Evolutionary conservation across 257 asterid species (phyloP).

Genomic region (Linderniella brevidens): DNA sequence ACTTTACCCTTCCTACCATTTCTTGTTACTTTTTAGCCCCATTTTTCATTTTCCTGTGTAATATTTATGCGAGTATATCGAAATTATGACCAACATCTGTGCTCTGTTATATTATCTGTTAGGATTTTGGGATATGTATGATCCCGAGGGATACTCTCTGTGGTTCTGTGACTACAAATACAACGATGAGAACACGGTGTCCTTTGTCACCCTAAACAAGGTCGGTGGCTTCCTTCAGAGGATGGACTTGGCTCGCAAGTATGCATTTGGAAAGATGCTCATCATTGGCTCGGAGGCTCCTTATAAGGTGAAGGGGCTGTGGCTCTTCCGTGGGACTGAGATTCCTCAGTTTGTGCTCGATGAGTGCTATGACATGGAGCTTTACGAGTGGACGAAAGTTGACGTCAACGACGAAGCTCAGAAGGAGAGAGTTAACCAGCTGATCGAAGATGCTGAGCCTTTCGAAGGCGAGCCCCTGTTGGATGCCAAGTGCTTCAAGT

Average conservation of each 20-base stretch:
- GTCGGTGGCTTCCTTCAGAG: slow-evolving; percentile 88
- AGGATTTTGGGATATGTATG: slow-evolving; percentile 99
- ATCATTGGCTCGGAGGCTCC: slow-evolving; percentile 67
- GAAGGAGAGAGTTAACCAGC: slow-evolving; percentile 41
- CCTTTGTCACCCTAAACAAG: slow-evolving; percentile 84
- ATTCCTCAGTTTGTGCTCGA: slow-evolving; percentile 68
- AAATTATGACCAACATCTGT: background rate
- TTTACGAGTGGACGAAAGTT: slow-evolving; percentile 67
- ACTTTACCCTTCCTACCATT: background rate
- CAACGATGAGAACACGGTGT: slow-evolving; percentile 76
- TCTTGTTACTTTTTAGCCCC: too few relatives aligned
- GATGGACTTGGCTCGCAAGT: slow-evolving; percentile 87
- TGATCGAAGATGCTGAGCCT: slow-evolving; percentile 62
- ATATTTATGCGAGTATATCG: too few relatives aligned
- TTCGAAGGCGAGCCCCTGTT: slow-evolving; percentile 44
- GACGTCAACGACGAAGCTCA: slow-evolving; percentile 34
- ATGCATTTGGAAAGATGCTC: slow-evolving; percentile 93
- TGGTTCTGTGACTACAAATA: slow-evolving; percentile 97
- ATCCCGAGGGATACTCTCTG: slow-evolving; percentile 89
- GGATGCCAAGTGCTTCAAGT: slow-evolving; percentile 54
- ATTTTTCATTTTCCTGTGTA: too few relatives aligned
- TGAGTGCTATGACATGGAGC: slow-evolving; percentile 84
- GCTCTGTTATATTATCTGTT: slow-evolving; percentile 6
- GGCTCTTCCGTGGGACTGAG: slow-evolving; percentile 95
- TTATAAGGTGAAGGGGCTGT: slow-evolving; percentile 34